These are phyloP conservation scores for Wickerhamiella spandovensis DNA, from an alignment of 805 yeast genomes.

Conservation along the genomic window DNA sequence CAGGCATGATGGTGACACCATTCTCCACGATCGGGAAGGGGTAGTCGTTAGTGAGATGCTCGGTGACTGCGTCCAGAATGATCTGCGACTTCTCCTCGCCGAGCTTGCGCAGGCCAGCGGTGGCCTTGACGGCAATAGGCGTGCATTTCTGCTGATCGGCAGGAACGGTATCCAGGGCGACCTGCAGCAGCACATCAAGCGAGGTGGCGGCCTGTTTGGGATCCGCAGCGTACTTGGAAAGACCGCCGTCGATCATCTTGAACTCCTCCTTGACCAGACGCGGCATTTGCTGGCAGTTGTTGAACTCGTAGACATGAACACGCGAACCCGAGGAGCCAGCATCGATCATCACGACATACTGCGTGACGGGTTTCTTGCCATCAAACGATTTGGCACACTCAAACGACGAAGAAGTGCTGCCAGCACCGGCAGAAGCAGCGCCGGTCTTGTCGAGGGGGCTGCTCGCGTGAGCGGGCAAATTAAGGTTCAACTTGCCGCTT, in stretches of 20 bases:
- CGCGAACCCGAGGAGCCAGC: slow-evolving; percentile 98
- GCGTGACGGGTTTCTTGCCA: slow-evolving; percentile 31
- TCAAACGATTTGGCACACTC: slow-evolving; percentile 26
- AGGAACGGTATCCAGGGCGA: slow-evolving; percentile 72
- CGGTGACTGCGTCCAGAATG: slow-evolving; percentile 64
- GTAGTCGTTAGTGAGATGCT: slow-evolving; percentile 60
- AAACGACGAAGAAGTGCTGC: slow-evolving; percentile 1
- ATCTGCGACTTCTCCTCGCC: slow-evolving; percentile 62
- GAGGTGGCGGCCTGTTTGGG: slow-evolving; percentile 79
- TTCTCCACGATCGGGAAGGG: slow-evolving; percentile 88
- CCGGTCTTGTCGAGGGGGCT: background rate
- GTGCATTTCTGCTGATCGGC: slow-evolving; percentile 60
- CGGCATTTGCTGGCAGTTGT: slow-evolving; percentile 78
- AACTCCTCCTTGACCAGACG: slow-evolving; percentile 65
- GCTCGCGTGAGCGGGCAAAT: background rate
- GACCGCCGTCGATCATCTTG: slow-evolving; percentile 84
- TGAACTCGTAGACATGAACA: slow-evolving; percentile 85
- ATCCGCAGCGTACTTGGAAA: slow-evolving; percentile 64
- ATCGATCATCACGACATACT: slow-evolving; percentile 86
- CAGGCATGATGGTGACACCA: slow-evolving; percentile 89
- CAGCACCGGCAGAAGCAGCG: background rate
- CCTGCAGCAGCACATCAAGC: slow-evolving; percentile 63
- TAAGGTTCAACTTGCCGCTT: background rate
- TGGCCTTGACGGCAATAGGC: slow-evolving; percentile 93
- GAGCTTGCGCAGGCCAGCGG: slow-evolving; percentile 85